Conservation (phyloP, 805 yeast species). For the Candida ficus region DNA sequence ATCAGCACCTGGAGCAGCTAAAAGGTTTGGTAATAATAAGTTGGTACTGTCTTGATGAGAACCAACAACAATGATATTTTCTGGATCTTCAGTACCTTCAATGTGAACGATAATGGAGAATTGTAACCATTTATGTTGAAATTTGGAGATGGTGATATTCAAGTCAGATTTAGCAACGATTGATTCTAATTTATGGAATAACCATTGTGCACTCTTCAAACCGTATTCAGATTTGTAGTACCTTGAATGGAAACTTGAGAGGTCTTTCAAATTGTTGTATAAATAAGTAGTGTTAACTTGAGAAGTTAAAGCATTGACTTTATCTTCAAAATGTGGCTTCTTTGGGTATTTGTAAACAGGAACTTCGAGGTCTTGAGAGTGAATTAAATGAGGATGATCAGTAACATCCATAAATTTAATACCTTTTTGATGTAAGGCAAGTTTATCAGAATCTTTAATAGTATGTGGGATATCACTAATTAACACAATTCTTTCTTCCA, state of each 20-base stretch:
- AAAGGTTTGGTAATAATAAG: conserved; percentile 57
- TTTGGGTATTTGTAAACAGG: conserved; percentile 47
- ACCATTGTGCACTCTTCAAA: conserved; percentile 64
- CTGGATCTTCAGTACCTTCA: conserved; percentile 39
- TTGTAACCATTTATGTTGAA: conserved; percentile 77
- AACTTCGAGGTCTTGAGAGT: conserved; percentile 17
- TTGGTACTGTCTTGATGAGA: conserved; percentile 88
- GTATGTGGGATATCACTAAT: conserved; percentile 18
- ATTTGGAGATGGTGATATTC: conserved; percentile 39
- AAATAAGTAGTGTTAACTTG: conserved; percentile 43
- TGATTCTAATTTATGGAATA: conserved; percentile 41
- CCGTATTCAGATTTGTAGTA: conserved; percentile 76
- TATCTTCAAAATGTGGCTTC: conserved; percentile 29
- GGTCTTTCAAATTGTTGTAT: conserved; percentile 49
- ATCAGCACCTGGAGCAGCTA: conserved; percentile 91
- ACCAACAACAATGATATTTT: conserved; percentile 64
- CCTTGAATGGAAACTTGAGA: conserved; percentile 69
- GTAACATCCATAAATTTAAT: conserved; percentile 64
- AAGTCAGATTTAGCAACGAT: conserved; percentile 25
- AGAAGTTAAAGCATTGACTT: conserved; percentile 37
- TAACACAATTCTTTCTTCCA: conserved; percentile 13
- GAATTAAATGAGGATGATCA: conserved; percentile 27
- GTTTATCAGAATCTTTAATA: conserved; percentile 39
- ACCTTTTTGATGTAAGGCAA: conserved; percentile 41
- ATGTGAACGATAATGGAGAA: conserved; percentile 67